Evolutionary conservation across 2,329 filamentous ascomycete genomes (phyloP).

Genomic region (Mycocentrospora acerina): DNA sequence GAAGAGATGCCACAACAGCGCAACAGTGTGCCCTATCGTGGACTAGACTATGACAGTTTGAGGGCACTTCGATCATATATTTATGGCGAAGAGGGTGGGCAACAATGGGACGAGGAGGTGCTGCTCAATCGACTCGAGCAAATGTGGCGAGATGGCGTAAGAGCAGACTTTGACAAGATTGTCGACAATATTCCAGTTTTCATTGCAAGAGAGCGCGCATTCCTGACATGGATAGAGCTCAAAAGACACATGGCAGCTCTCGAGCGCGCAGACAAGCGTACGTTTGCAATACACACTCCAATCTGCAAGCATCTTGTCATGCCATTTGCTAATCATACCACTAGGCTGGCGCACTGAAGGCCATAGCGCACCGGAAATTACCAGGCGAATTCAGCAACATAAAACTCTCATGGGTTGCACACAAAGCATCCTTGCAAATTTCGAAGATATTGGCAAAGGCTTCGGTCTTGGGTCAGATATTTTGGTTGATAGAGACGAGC

Average conservation of each 20-base stretch:
- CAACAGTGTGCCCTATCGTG: slow-evolving; percentile 25
- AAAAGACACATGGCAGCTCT: slow-evolving; percentile 37
- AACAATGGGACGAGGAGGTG: slow-evolving; percentile 29
- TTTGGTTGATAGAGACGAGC: slow-evolving; percentile 29
- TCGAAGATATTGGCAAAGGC: slow-evolving; percentile 31
- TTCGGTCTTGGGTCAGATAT: slow-evolving; percentile 20
- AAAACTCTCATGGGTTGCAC: slow-evolving; percentile 36
- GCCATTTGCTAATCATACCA: slow-evolving; percentile 7
- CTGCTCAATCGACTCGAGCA: slow-evolving; percentile 34
- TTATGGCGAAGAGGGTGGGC: slow-evolving; percentile 27
- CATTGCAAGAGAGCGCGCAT: slow-evolving; percentile 35
- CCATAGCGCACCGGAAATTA: slow-evolving; percentile 29
- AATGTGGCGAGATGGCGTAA: slow-evolving; percentile 33
- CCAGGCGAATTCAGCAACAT: slow-evolving; percentile 36
- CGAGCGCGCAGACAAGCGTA: slow-evolving; percentile 35
- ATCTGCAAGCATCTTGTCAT: not conserved
- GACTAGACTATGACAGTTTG: slow-evolving; percentile 33
- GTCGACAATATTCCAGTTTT: slow-evolving; percentile 31
- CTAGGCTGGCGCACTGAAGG: slow-evolving; percentile 36
- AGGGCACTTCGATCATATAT: slow-evolving; percentile 34
- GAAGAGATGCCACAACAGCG: slow-evolving; percentile 23
- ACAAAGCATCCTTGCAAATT: slow-evolving; percentile 34
- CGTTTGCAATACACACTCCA: slow-evolving; percentile 8
- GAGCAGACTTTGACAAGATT: slow-evolving; percentile 28
- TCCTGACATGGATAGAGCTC: slow-evolving; percentile 39